These are phyloP conservation scores for Pochonia chlamydosporia DNA, from an alignment of 2,329 filamentous ascomycete species.

Conservation along the genomic window DNA sequence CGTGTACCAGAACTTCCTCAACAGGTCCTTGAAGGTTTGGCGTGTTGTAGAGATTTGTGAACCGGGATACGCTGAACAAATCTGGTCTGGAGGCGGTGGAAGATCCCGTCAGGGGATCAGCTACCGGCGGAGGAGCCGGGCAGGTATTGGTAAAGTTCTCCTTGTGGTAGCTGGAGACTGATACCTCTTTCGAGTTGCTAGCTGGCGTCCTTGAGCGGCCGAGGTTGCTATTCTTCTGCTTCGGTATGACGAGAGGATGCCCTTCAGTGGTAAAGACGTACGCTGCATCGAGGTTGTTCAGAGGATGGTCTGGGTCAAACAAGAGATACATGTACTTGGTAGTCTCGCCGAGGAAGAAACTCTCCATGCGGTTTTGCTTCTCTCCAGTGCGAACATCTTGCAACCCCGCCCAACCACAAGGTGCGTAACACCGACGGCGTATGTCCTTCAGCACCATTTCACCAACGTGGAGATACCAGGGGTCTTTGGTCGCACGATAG, in stretches of 20 bases:
- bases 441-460: conserved; percentile 94
- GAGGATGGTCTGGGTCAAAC: conserved; percentile 77
- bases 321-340: conserved; percentile 92
- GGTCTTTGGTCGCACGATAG: conserved; percentile 88
- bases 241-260: conserved; percentile 81
- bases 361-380: conserved; percentile 93
- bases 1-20: conserved; percentile 32
- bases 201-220: conserved; percentile 8
- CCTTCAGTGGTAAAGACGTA: conserved; percentile 96
- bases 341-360: conserved; percentile 95
- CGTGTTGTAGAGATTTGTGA: conserved; percentile 75
- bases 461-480: conserved; percentile 92
- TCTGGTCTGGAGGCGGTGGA: conserved; percentile 73
- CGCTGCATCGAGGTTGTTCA: conserved; percentile 80
- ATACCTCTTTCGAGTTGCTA: conserved; percentile 5
- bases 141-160: conserved; percentile 55
- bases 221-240: conserved; percentile 14
- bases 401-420: conserved; percentile 89
- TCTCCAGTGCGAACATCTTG: conserved; percentile 79
- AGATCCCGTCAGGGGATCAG: conserved; percentile 66
- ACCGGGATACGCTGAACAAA: conserved; percentile 80
- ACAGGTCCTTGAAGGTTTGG: conserved; percentile 53
- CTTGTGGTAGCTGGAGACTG: conserved; percentile 31
- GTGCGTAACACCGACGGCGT: conserved; percentile 78
- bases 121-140: conserved; percentile 49